Evolutionary conservation across 371 early-diverging fungal species (phyloP).

Genomic region (Mucor mucedo): DNA sequence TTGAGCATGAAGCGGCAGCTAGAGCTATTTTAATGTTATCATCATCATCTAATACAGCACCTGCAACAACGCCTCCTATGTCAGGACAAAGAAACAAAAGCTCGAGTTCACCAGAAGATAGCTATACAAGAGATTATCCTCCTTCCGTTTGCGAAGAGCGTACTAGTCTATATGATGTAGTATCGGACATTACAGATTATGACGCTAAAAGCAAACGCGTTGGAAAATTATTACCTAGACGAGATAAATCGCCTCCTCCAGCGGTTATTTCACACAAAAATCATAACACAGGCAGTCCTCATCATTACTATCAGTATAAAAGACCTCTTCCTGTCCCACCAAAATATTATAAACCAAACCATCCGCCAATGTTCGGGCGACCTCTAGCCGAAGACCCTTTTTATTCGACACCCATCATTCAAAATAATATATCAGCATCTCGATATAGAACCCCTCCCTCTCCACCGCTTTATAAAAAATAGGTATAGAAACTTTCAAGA

Average conservation of each 20-base stretch:
- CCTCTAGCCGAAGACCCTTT: slow-evolving; percentile 11
- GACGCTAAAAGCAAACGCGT: background rate
- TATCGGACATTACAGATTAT: slow-evolving; percentile 4
- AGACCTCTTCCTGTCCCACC: slow-evolving; percentile 6
- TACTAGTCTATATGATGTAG: background rate
- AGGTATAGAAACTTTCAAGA: background rate
- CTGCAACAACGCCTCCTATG: background rate
- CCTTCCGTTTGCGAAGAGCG: background rate
- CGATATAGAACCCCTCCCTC: slow-evolving; percentile 2
- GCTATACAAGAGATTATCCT: no score
- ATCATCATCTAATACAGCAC: background rate
- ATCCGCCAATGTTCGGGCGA: slow-evolving; percentile 4
- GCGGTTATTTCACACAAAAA: background rate
- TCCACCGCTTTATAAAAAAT: background rate
- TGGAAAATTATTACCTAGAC: slow-evolving; percentile 3
- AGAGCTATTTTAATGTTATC: slow-evolving; percentile 14
- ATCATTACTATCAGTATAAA: slow-evolving; percentile 2
- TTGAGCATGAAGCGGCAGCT: slow-evolving; percentile 15
- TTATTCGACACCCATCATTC: slow-evolving; percentile 5
- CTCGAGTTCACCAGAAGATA: background rate
- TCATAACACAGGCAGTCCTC: background rate
- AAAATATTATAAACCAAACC: background rate
- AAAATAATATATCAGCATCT: background rate
- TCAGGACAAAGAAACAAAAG: background rate
- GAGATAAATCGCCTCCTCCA: background rate